Conservation (phyloP, 768 basidiomycete genomes). For the Podaxis pistillaris region DNA sequence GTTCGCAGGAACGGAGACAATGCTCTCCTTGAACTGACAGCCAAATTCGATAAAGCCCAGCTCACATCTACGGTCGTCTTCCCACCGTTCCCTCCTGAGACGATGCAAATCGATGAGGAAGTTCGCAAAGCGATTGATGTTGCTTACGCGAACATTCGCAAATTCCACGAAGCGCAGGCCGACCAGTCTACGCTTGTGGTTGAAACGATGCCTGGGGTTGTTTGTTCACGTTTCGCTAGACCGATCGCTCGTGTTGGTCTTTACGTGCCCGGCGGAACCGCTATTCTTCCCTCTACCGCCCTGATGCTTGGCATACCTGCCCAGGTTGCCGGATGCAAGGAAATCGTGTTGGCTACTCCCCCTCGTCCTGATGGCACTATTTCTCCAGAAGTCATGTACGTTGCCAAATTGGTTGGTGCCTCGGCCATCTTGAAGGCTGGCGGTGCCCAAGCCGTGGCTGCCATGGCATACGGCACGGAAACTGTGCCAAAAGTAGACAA, state of each 20-base stretch:
- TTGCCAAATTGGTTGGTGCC: constrained; percentile 87
- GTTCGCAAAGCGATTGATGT: constrained; percentile 83
- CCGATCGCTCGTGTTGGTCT: constrained; percentile 96
- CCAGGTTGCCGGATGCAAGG: constrained; percentile 91
- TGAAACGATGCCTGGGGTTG: constrained; percentile 97
- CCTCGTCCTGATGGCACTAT: constrained; percentile 90
- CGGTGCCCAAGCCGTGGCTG: constrained; percentile 94
- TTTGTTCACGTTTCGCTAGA: constrained; percentile 91
- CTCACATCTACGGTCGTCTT: constrained; percentile 68
- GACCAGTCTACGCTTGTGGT: constrained; percentile 70
- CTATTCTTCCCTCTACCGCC: constrained; percentile 93
- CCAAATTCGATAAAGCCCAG: constrained; percentile 87
- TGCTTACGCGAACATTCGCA: constrained; percentile 89
- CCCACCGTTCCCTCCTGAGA: constrained; percentile 74
- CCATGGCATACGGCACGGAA: constrained; percentile 94
- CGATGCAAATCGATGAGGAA: constrained; percentile 55
- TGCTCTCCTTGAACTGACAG: constrained; percentile 84
- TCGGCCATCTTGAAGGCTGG: constrained; percentile 92
- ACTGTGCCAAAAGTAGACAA: constrained; percentile 98
- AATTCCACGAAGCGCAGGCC: constrained; percentile 90
- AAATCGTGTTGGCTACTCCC: constrained; percentile 95
- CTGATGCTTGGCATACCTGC: constrained; percentile 98
- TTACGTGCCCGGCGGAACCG: constrained; percentile 97
- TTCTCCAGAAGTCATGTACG: constrained; percentile 97
- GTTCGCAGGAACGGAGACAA: constrained; percentile 83